Percentiles rank a stretch among this genome's conserved stretches.
These are phyloP conservation scores for Phalaenopsis aphrodite DNA, from an alignment of 106 monocot species.

Conservation along the genomic window DNA sequence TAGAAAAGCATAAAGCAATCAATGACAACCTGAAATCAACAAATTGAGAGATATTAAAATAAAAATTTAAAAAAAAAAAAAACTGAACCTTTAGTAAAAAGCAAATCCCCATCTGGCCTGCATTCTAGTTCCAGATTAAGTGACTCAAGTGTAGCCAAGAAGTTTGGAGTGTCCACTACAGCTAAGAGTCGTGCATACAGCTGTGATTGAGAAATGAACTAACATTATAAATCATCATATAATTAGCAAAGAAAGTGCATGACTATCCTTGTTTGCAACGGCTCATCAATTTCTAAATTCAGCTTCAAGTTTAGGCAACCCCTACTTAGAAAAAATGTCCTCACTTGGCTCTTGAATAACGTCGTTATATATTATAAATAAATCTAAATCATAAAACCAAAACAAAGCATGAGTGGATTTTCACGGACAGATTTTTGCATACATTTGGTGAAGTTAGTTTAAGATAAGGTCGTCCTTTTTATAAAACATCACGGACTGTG, in stretches of 20 bases:
- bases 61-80: conserved; percentile 1
- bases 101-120: conserved; percentile 18
- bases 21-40: neutral
- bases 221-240: conserved; percentile 1
- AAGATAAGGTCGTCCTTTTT: neutral
- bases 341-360: neutral
- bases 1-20: neutral
- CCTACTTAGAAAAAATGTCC: neutral
- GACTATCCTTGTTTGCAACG: neutral
- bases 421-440: neutral
- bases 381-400: neutral
- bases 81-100: conserved; percentile 14
- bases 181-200: conserved; percentile 52
- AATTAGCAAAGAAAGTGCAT: neutral
- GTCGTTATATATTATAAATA: neutral
- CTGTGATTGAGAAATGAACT: conserved; percentile 29
- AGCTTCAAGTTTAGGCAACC: neutral
- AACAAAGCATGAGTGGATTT: neutral
- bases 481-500: neutral
- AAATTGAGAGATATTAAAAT: neutral
- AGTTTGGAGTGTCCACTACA: conserved; percentile 54
- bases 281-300: neutral
- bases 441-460: neutral
- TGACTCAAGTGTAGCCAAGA: conserved; percentile 46
- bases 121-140: conserved; percentile 29